A percentile compares a stretch with the other conserved stretches of the same genome.
These are phyloP conservation scores for Backusella macrospora DNA, from an alignment of 192 early-diverging fungal species.

Conservation along the genomic window DNA sequence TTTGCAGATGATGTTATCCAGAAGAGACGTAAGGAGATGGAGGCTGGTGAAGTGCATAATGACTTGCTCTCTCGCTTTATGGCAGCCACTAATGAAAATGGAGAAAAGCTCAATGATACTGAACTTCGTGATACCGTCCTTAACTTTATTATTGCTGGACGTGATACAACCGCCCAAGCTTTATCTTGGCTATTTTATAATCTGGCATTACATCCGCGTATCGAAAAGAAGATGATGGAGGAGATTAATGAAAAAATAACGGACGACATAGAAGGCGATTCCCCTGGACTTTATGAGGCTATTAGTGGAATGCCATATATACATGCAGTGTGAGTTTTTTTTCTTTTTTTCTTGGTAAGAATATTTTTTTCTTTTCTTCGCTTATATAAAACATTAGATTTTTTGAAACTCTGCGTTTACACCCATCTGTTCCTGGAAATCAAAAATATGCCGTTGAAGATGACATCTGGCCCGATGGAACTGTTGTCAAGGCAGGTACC, in stretches of 20 bases:
- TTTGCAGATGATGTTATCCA: slow-evolving; percentile 33
- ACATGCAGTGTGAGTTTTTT: slow-evolving; percentile 40
- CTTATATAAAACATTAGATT: slow-evolving; percentile 11
- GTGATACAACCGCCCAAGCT: slow-evolving; percentile 55
- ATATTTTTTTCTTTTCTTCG: neutral
- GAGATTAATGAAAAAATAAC: slow-evolving; percentile 39
- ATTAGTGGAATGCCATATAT: slow-evolving; percentile 40
- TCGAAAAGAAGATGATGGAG: slow-evolving; percentile 47
- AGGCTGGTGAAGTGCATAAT: neutral
- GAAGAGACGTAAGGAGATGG: slow-evolving; percentile 29
- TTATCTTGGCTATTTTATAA: slow-evolving; percentile 55
- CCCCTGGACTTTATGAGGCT: slow-evolving; percentile 29
- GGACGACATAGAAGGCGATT: slow-evolving; percentile 34
- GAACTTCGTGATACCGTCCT: slow-evolving; percentile 42
- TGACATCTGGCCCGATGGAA: slow-evolving; percentile 63
- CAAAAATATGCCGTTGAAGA: slow-evolving; percentile 57
- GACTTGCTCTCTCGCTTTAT: slow-evolving; percentile 40
- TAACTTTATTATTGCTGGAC: slow-evolving; percentile 45
- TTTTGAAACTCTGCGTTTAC: slow-evolving; percentile 64
- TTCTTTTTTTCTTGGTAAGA: neutral
- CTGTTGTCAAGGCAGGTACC: slow-evolving; percentile 51
- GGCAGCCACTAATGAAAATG: slow-evolving; percentile 31
- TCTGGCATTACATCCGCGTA: slow-evolving; percentile 42
- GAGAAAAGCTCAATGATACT: slow-evolving; percentile 23
- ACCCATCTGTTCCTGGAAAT: slow-evolving; percentile 67